Evolutionary conservation across 2,329 filamentous ascomycete genomes (phyloP).

Genomic region (Fusarium armeniacum): DNA sequence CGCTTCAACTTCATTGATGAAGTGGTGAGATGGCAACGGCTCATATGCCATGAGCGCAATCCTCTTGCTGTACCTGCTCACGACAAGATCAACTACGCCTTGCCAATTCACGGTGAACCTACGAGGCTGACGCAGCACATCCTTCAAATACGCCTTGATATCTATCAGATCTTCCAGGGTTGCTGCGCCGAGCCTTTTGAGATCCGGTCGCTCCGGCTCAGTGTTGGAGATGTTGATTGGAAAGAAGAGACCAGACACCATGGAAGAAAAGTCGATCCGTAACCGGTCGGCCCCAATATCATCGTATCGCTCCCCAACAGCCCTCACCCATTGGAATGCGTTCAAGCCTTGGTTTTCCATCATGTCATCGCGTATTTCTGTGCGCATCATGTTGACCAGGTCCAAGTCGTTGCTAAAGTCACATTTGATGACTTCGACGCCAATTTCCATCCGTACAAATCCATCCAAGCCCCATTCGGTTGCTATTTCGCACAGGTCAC

Average conservation of each 20-base stretch:
- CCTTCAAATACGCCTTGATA: slow-evolving; percentile 61
- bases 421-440: slow-evolving; percentile 79
- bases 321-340: slow-evolving; percentile 59
- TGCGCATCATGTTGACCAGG: slow-evolving; percentile 53
- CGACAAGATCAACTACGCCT: slow-evolving; percentile 72
- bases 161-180: slow-evolving; percentile 51
- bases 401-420: slow-evolving; percentile 66
- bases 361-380: slow-evolving; percentile 34
- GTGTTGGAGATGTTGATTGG: slow-evolving; percentile 64
- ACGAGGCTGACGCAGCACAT: slow-evolving; percentile 56
- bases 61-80: slow-evolving; percentile 71
- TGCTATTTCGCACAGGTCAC: slow-evolving; percentile 68
- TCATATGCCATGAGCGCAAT: slow-evolving; percentile 59
- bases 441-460: slow-evolving; percentile 75
- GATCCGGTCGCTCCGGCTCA: slow-evolving; percentile 51
- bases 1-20: slow-evolving; percentile 56
- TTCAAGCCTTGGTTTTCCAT: slow-evolving; percentile 48
- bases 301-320: slow-evolving; percentile 61
- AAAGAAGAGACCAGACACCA: slow-evolving; percentile 67
- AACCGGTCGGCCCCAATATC: slow-evolving; percentile 60
- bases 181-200: slow-evolving; percentile 53
- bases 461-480: slow-evolving; percentile 72
- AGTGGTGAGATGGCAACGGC: slow-evolving; percentile 47
- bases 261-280: slow-evolving; percentile 63
- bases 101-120: slow-evolving; percentile 72